Conservation (phyloP, 2,329 filamentous ascomycete species). For the Aureobasidium pullulans region DNA sequence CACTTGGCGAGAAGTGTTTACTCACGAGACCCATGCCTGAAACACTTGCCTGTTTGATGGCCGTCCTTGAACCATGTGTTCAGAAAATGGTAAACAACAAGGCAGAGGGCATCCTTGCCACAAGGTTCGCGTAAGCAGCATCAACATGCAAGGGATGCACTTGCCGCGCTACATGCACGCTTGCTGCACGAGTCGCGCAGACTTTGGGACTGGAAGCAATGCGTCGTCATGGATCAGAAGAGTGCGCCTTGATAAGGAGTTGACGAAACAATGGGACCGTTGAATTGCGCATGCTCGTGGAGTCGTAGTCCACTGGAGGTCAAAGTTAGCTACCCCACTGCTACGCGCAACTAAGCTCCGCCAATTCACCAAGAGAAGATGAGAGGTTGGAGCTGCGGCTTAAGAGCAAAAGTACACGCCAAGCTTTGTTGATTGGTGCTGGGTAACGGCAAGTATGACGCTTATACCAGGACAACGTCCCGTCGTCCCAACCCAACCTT, state of each 20-base stretch:
- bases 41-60: background rate
- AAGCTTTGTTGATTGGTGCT: background rate
- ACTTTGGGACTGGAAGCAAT: background rate
- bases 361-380: background rate
- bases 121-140: background rate
- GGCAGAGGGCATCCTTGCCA: conserved; percentile 2
- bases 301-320: background rate
- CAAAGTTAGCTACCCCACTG: background rate
- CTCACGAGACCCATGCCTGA: background rate
- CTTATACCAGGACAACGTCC: conserved; percentile 3
- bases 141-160: conserved; percentile 2
- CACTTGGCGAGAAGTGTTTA: background rate
- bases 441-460: conserved; percentile 1
- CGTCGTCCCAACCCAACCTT: background rate
- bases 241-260: background rate
- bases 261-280: no score
- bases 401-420: background rate
- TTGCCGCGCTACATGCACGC: conserved; percentile 4
- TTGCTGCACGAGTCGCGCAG: background rate
- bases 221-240: background rate
- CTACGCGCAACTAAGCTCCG: background rate
- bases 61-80: background rate
- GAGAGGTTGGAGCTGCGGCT: background rate
- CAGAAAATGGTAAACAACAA: background rate
- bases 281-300: background rate